phyloP scores from a whole-genome alignment of 257 asterid species.

The Solanum microdontum region DNA sequence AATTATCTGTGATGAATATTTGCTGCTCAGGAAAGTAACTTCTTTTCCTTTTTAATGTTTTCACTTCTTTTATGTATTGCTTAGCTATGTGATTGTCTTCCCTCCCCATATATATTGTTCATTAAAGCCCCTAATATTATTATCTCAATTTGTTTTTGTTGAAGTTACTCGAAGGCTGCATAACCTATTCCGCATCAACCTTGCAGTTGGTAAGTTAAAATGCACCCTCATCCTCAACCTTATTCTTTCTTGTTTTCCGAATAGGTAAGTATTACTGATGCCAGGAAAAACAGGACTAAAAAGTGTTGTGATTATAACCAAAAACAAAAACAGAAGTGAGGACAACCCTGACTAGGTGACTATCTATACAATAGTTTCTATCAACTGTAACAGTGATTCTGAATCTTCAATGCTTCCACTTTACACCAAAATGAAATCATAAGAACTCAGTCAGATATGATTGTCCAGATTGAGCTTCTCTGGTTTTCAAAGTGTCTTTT shows the following conservation, averaged over 20 bases:
- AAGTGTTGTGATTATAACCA: background rate
- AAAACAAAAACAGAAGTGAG: background rate
- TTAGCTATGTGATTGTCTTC: background rate
- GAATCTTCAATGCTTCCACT: background rate
- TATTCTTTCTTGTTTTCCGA: background rate
- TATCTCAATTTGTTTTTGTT: constrained; percentile 9
- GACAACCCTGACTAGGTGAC: background rate
- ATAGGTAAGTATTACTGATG: background rate
- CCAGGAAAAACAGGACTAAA: background rate
- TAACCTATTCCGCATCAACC: constrained; percentile 8
- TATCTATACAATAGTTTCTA: background rate
- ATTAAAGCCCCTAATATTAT: background rate
- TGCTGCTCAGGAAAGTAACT: background rate
- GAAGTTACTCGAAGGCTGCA: constrained; percentile 41
- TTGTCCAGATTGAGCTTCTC: background rate
- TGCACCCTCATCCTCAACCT: background rate
- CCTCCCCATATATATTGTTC: background rate
- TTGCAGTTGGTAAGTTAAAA: constrained; percentile 31
- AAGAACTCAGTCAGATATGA: background rate
- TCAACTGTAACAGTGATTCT: background rate
- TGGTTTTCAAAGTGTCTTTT: background rate
- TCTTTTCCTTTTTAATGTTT: background rate
- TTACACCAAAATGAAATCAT: background rate
- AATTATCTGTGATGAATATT: background rate
- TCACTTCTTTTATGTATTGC: background rate